phyloP scores from a whole-genome alignment of 768 basidiomycete genomes.

The Amanita subjunquillea region DNA sequence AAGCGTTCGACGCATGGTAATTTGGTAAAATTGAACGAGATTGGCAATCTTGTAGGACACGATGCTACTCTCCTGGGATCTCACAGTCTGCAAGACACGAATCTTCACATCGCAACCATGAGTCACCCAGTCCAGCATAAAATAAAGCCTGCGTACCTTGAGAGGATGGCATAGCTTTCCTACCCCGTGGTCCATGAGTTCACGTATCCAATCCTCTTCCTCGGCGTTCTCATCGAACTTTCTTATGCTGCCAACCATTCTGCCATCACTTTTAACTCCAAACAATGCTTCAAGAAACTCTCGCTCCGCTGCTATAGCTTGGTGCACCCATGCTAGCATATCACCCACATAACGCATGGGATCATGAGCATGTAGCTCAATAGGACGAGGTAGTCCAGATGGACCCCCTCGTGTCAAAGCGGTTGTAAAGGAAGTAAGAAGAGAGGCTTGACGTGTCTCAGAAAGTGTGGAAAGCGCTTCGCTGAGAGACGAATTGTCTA shows the following conservation, averaged over 20 bases:
- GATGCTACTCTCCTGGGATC: conserved; percentile 89
- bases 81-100: conserved; percentile 87
- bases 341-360: conserved; percentile 94
- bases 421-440: conserved; percentile 74
- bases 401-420: conserved; percentile 86
- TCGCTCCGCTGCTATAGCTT: conserved; percentile 87
- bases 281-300: conserved; percentile 91
- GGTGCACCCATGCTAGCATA: conserved; percentile 98
- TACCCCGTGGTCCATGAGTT: conserved; percentile 73
- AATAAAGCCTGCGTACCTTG: conserved; percentile 39
- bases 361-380: conserved; percentile 97
- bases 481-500: conserved; percentile 12
- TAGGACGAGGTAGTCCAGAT: conserved; percentile 79
- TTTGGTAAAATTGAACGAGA: conserved; percentile 86
- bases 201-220: conserved; percentile 71
- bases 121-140: neutral
- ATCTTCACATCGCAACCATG: conserved; percentile 30
- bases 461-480: conserved; percentile 73
- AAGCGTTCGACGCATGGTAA: conserved; percentile 89
- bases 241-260: conserved; percentile 73
- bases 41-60: conserved; percentile 90
- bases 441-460: conserved; percentile 70
- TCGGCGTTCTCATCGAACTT: conserved; percentile 39
- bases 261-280: conserved; percentile 46
- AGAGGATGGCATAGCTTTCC: conserved; percentile 83